Conservation (phyloP, 306 rosid species). For the Cucurbita maxima region DNA sequence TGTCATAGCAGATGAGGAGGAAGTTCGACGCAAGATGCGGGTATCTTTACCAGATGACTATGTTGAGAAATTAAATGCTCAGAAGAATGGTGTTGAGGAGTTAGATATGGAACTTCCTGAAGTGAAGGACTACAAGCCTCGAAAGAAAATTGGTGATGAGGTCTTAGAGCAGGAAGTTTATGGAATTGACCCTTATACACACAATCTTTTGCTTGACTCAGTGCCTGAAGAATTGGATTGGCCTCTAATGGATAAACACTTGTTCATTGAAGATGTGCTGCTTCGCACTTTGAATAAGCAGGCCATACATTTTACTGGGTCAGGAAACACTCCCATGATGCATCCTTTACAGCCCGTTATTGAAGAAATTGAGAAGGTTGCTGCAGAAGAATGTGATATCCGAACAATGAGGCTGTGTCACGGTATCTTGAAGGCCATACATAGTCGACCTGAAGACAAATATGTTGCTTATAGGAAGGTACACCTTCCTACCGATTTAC, state of each 20-base stretch:
- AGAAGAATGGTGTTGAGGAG: conserved; percentile 91
- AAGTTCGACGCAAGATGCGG: conserved; percentile 78
- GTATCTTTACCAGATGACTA: conserved; percentile 93
- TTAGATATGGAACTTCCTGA: conserved; percentile 98
- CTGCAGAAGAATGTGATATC: conserved; percentile 46
- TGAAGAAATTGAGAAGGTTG: conserved; percentile 55
- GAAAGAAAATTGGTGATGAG: conserved; percentile 80
- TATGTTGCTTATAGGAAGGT: conserved; percentile 97
- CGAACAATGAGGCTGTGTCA: conserved; percentile 59
- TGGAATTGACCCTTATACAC: conserved; percentile 95
- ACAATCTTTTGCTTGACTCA: conserved; percentile 94
- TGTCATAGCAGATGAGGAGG: conserved; percentile 83
- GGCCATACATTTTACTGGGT: conserved; percentile 73
- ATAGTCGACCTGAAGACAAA: conserved; percentile 78
- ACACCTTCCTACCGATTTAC: conserved; percentile 9
- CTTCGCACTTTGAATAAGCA: conserved; percentile 69
- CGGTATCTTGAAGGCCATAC: conserved; percentile 61
- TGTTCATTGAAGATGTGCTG: conserved; percentile 76
- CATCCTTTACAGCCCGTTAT: conserved; percentile 61
- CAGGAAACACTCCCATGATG: conserved; percentile 77
- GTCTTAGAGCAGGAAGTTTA: conserved; percentile 97
- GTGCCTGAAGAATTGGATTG: conserved; percentile 84
- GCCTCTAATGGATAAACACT: conserved; percentile 61
- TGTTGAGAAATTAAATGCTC: conserved; percentile 74
- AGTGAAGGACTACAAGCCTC: conserved; percentile 88